Conservation (phyloP, 805 yeast genomes). For the Candida arabinofermentans region DNA sequence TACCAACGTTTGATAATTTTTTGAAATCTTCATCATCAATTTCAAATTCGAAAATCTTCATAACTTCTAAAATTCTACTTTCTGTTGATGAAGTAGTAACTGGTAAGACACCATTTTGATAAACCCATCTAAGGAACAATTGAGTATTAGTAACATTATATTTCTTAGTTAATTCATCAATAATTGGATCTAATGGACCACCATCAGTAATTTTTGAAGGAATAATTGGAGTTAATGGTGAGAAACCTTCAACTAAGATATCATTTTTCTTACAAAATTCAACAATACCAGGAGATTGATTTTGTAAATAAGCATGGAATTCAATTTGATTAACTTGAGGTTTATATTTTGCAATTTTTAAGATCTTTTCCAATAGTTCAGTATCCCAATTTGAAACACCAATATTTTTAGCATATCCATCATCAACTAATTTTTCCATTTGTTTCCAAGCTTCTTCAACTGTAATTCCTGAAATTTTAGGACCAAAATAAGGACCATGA, state of each 20-base stretch:
- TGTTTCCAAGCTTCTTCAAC: constrained; percentile 50
- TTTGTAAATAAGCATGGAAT: constrained; percentile 60
- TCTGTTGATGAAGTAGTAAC: constrained; percentile 65
- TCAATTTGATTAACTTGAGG: constrained; percentile 72
- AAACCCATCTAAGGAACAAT: constrained; percentile 66
- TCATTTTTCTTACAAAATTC: constrained; percentile 46
- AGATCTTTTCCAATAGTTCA: constrained; percentile 39
- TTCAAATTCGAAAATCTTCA: constrained; percentile 52
- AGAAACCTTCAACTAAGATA: constrained; percentile 59
- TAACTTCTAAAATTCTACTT: constrained; percentile 53
- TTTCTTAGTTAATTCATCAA: constrained; percentile 45
- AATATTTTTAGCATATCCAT: constrained; percentile 44
- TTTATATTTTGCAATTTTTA: constrained; percentile 38
- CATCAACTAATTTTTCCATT: constrained; percentile 38
- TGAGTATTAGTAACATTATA: constrained; percentile 60
- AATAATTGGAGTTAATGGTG: constrained; percentile 65
- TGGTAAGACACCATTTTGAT: constrained; percentile 62
- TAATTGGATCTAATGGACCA: constrained; percentile 36
- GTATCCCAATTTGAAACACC: constrained; percentile 62
- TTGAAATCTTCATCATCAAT: constrained; percentile 48
- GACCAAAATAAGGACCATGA: constrained; percentile 51
- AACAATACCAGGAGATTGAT: constrained; percentile 54
- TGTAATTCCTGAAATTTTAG: constrained; percentile 40
- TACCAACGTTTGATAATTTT: constrained; percentile 40
- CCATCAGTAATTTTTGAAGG: constrained; percentile 32